Evolutionary conservation across 495 filamentous ascomycete species (phyloP), one percentile per base, ranked within the genome.

Genomic region (Hyphodiscus hymeniophilus): DNA sequence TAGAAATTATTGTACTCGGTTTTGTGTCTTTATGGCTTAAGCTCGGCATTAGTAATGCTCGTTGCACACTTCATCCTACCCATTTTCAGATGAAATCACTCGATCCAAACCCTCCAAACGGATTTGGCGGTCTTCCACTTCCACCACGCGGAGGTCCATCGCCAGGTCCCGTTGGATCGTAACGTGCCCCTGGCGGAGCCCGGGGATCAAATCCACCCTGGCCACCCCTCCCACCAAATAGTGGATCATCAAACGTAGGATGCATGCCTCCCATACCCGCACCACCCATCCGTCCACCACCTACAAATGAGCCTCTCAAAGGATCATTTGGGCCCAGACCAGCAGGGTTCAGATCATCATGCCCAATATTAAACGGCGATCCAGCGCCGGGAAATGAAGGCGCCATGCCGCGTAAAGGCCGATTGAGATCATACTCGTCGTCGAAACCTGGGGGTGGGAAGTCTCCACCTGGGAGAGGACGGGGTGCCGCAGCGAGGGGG

Each of bases 371-470:
- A 36, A 79, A 68, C 3, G 78, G 77, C 21, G 71, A 70, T 21
- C 77, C 65, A 6, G 63, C 80, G 7, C 75, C 75, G 28, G 69
- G 59, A 26, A 63, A 64, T 5, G 59, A 66, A 20, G 52, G 41
- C 31, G 68, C 55, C 24, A 60, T 67, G 13, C 76, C 74, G 15
- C 78, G 76, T 0, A 76, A 75, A 1, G 81, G 87, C 1, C 78
- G 70, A 40, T 85, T 76, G 40, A 97, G 73, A 44, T 97, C 87
- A 58, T 85, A 87, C 55, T 95, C 90, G 66, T 97, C 89, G 50
- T 96, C 92, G 57, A 97, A 97, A 16, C 78, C 89, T 3, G 92
- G 92, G 0, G 89, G 87, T 0, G 81, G 75, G 52, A 94, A 87
- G 47, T 90, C 89, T n/a, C 75, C 84, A 1, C 73, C 64, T 16